Percentiles rank a stretch among this genome's conserved stretches.
Evolutionary conservation across 345 rosid species (phyloP).

Genomic region (Populus tremula): DNA sequence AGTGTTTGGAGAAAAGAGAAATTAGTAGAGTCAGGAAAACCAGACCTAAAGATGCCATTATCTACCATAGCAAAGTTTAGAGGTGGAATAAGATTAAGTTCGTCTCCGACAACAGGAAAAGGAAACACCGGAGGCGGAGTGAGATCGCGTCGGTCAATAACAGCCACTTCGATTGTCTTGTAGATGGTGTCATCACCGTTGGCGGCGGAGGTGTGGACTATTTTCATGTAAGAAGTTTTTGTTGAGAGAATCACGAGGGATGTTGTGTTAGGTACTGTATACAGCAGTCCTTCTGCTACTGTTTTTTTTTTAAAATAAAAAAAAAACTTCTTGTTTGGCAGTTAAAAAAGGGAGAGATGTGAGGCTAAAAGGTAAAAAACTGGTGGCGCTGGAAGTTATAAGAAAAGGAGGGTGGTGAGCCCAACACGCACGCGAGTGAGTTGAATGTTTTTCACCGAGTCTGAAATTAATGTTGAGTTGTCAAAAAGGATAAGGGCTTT

Average conservation of each 20-base stretch:
- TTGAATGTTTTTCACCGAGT: too few relatives aligned
- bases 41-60: conserved; percentile 92
- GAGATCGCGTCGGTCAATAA: conserved; percentile 45
- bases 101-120: conserved; percentile 35
- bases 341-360: background rate
- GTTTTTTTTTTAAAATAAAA: background rate
- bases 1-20: conserved; percentile 83
- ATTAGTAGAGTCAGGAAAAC: conserved; percentile 85
- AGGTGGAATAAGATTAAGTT: conserved; percentile 61
- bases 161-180: conserved; percentile 47
- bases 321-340: conserved; percentile 4
- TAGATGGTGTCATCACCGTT: conserved; percentile 17
- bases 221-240: conserved; percentile 15
- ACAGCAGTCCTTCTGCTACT: background rate
- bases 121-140: conserved; percentile 20
- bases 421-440: too few relatives aligned
- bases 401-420: background rate
- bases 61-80: conserved; percentile 93
- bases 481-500: too few relatives aligned
- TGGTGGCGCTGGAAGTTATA: conserved; percentile 8
- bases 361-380: background rate
- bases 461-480: too few relatives aligned
- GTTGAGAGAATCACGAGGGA: conserved; percentile 18
- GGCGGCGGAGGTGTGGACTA: conserved; percentile 1
- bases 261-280: conserved; percentile 6